Evolutionary conservation across 2,329 filamentous ascomycete species (phyloP).

Genomic region (Clonostachys sp.): DNA sequence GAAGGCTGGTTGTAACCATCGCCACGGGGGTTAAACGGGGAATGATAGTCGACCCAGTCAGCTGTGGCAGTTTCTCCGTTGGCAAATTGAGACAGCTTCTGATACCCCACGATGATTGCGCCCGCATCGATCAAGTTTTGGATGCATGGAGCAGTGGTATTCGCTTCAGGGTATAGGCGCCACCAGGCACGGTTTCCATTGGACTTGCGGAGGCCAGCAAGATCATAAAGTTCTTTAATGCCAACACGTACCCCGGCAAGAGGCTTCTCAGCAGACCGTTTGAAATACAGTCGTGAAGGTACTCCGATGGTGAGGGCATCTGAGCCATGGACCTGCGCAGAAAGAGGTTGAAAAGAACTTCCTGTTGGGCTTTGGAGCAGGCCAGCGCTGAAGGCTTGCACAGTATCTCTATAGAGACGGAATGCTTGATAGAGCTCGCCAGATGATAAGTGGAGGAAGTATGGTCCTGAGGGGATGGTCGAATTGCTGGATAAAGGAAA

Average conservation of each 20-base stretch:
- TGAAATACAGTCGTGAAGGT: conserved; percentile 56
- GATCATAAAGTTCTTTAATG: conserved; percentile 59
- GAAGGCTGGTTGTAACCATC: conserved; percentile 42
- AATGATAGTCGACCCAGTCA: conserved; percentile 37
- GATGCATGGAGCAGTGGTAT: conserved; percentile 43
- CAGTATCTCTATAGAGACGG: conserved; percentile 27
- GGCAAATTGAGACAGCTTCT: conserved; percentile 42
- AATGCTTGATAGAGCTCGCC: conserved; percentile 25
- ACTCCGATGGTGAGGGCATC: conserved; percentile 34
- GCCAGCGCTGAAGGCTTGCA: conserved; percentile 20
- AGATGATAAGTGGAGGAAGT: conserved; percentile 24
- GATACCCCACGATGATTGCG: conserved; percentile 42
- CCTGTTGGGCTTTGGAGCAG: conserved; percentile 21
- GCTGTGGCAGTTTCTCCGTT: conserved; percentile 37
- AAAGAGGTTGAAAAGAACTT: conserved; percentile 20
- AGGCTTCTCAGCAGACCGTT: conserved; percentile 45
- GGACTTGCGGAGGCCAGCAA: conserved; percentile 47
- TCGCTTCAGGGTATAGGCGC: conserved; percentile 43
- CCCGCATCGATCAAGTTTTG: conserved; percentile 56
- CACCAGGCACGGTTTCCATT: conserved; percentile 57
- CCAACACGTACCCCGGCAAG: conserved; percentile 56
- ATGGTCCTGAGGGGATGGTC: conserved; percentile 23
- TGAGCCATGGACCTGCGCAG: conserved; percentile 15
- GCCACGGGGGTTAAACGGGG: conserved; percentile 37
- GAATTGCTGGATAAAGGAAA: conserved; percentile 7